Evolutionary conservation across 305 asterid genomes (phyloP), one percentile per base, ranked within the genome.

Genomic region (Fraxinus latifolia): DNA sequence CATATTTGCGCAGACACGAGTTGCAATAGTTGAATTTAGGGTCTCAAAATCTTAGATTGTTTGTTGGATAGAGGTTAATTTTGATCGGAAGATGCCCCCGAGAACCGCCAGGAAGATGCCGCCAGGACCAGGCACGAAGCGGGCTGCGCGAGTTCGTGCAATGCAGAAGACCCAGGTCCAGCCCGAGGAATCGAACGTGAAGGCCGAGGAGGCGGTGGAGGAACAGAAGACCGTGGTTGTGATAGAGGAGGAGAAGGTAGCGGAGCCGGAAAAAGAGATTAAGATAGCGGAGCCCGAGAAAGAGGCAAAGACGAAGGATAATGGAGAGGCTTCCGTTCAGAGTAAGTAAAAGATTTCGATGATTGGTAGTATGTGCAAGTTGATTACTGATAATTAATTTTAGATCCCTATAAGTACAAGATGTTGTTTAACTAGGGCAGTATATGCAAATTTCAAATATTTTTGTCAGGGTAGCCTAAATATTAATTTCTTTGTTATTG

Each of bases 61-160:
- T 55, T 17, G 23, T 17, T 17, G 27, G 27, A 55, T 55, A 17
- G 67, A 55, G 4, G 68, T 58, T 17, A 31, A 3, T 1, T 47
- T 23, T 60, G 71, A 60, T 60, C 31, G 71, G 71, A 67, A 67
- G 53, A 89, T 89, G 92, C 92, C 91, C 70, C 92, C 91, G 6
- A 89, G 82, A 80, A 17, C 87, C 75, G 85, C 55, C 76, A 89
- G 82, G 85, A 87, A 84, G 86, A 65, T 83, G 37, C 89, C 87
- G 11, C 78, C 84, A 11, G 89, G 91, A 7, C 90, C 87, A 76
- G 91, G 92, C 33, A 74, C 85, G 32, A 86, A 82, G 88, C 82
- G 85, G 78, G 80, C 86, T 71, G 86, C 83, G 33, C 75, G 90
- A 8, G 86, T 79, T 14, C 84, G 89, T 50, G 88, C 81, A 39